These are phyloP conservation scores for Codiaeum variegatum DNA, from an alignment of 441 rosid species.

Conservation along the genomic window DNA sequence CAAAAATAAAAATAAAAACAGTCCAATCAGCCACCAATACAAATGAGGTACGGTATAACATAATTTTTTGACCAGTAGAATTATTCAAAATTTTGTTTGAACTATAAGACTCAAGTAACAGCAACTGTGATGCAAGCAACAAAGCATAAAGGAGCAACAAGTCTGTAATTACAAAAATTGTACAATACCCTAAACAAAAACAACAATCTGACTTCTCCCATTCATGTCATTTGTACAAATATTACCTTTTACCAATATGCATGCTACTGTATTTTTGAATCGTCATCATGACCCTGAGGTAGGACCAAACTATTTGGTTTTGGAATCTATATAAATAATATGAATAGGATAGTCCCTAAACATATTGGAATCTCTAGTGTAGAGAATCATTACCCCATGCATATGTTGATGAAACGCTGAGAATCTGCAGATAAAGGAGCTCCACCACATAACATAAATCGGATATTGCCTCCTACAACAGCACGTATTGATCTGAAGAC, in stretches of 20 bases:
- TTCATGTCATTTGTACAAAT: background rate
- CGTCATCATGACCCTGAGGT: background rate
- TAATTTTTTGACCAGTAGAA: background rate
- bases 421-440: slow-evolving; percentile 90
- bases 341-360: background rate
- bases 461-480: slow-evolving; percentile 71
- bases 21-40: background rate
- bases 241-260: background rate
- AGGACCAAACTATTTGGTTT: background rate
- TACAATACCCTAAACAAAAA: background rate
- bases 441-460: slow-evolving; percentile 82
- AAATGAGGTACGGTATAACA: no score
- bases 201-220: background rate
- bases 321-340: background rate
- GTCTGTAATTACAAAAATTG: background rate
- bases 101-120: background rate
- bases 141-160: background rate
- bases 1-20: no score
- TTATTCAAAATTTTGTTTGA: background rate
- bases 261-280: background rate
- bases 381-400: slow-evolving; percentile 70
- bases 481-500: slow-evolving; percentile 64
- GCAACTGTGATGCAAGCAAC: background rate
- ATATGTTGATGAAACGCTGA: slow-evolving; percentile 86
- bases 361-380: slow-evolving; percentile 10